phyloP scores from a whole-genome alignment of 2,329 filamentous ascomycete species.

The Metarhizium album region DNA sequence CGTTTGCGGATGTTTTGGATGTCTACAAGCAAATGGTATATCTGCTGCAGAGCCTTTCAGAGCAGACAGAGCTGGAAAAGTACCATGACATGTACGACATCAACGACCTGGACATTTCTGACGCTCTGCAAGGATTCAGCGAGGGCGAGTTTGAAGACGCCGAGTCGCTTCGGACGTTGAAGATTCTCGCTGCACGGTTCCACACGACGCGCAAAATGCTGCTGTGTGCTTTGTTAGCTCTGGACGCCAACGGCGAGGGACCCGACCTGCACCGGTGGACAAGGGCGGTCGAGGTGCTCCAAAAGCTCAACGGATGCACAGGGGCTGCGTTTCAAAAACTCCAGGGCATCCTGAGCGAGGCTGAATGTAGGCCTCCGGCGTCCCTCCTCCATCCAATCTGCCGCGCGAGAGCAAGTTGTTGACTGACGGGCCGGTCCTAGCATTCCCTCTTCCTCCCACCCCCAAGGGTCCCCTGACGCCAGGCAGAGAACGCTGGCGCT shows the following conservation, averaged over 20 bases:
- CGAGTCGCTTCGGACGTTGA: conserved; percentile 69
- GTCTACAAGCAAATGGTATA: conserved; percentile 61
- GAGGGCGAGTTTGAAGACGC: conserved; percentile 63
- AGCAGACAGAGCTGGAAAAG: conserved; percentile 75
- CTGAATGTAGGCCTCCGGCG: conserved; percentile 53
- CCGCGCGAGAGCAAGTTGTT: background rate
- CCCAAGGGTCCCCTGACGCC: conserved; percentile 55
- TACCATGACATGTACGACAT: conserved; percentile 88
- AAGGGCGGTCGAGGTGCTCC: conserved; percentile 64
- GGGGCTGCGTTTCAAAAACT: conserved; percentile 53
- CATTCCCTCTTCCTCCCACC: conserved; percentile 42
- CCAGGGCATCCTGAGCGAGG: conserved; percentile 60
- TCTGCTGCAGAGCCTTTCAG: conserved; percentile 60
- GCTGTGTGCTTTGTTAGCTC: conserved; percentile 76
- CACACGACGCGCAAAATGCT: conserved; percentile 75
- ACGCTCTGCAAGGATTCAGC: conserved; percentile 54
- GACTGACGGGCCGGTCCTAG: conserved; percentile 20
- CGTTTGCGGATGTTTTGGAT: conserved; percentile 59
- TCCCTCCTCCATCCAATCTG: background rate
- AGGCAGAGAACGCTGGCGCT: conserved; percentile 71
- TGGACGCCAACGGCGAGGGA: conserved; percentile 71
- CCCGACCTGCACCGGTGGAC: conserved; percentile 72
- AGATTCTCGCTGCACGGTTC: conserved; percentile 70
- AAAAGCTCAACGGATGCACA: conserved; percentile 51
- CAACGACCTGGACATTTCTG: conserved; percentile 59